A percentile compares a stretch with the other conserved stretches of the same genome.
Evolutionary conservation across 225 moss, liverwort and hornwort genomes (phyloP).

Genomic region (Pseudisothecium myosuroides): DNA sequence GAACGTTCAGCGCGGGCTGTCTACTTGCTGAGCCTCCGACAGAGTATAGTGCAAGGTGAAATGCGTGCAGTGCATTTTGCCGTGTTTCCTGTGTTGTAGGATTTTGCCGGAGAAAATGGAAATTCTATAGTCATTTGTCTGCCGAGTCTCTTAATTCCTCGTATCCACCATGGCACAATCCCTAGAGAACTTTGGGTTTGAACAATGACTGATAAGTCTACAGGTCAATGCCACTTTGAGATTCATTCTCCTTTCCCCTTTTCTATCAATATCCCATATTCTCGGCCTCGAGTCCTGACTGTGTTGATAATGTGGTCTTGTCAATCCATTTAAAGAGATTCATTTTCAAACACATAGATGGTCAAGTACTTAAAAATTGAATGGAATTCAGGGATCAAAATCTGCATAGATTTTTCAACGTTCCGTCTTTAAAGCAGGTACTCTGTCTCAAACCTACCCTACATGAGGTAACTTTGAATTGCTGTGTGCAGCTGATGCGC

Average conservation of each 20-base stretch:
- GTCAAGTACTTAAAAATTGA: background rate
- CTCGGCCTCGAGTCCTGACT: background rate
- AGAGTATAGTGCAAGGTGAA: background rate
- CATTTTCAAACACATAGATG: background rate
- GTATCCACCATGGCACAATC: background rate
- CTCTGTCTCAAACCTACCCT: background rate
- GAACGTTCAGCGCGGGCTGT: background rate
- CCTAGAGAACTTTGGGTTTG: background rate
- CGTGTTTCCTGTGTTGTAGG: background rate
- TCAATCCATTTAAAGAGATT: background rate
- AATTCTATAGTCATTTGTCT: background rate
- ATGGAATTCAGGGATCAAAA: background rate
- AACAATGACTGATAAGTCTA: background rate
- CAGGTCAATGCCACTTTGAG: background rate
- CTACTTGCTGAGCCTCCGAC: background rate
- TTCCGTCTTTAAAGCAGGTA: no score
- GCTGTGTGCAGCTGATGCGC: constrained; percentile 9
- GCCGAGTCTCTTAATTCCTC: background rate
- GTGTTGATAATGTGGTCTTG: background rate
- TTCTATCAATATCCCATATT: background rate
- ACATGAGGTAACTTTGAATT: background rate
- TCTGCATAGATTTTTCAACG: background rate
- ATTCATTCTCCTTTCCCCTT: background rate
- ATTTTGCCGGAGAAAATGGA: background rate
- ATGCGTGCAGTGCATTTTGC: background rate